Evolutionary conservation across 176 grass and related monocot genomes (phyloP).

Genomic region (Miscanthus lutarioriparius): DNA sequence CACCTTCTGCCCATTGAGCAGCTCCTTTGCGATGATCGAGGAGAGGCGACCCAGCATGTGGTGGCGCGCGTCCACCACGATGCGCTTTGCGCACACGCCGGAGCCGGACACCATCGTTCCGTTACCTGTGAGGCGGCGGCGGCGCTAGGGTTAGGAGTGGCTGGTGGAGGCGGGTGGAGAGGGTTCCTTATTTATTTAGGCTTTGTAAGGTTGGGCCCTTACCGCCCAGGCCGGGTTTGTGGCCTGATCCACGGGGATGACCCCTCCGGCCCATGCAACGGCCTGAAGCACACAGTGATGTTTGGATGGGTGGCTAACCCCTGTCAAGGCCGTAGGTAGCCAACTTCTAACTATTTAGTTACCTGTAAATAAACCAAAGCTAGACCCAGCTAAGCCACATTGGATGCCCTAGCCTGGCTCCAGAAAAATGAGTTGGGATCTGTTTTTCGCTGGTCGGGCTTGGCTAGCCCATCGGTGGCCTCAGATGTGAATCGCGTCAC

Average conservation of each 20-base stretch:
- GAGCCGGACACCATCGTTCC: slow-evolving; percentile 79
- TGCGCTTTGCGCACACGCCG: slow-evolving; percentile 58
- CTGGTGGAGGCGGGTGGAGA: slow-evolving; percentile 7
- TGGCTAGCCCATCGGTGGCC: too few species aligned
- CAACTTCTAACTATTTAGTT: too few species aligned
- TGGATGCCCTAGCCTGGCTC: too few species aligned
- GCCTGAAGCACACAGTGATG: too few species aligned
- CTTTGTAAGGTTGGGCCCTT: neutral
- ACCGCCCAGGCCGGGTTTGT: neutral
- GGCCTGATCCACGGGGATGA: neutral
- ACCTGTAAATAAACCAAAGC: too few species aligned
- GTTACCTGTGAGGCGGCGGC: slow-evolving; percentile 35
- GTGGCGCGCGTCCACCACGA: slow-evolving; percentile 85
- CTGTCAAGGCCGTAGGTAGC: too few species aligned
- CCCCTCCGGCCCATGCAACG: neutral
- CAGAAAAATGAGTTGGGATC: too few species aligned
- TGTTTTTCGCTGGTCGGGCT: too few species aligned
- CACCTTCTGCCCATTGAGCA: slow-evolving; percentile 84
- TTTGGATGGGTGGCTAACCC: too few species aligned
- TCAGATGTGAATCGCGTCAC: too few species aligned
- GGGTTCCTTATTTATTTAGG: slow-evolving; percentile 48
- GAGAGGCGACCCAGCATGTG: slow-evolving; percentile 89
- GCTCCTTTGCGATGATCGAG: slow-evolving; percentile 81
- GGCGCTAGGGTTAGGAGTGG: slow-evolving; percentile 45
- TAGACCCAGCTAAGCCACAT: too few species aligned